phyloP scores from a whole-genome alignment of 768 basidiomycete genomes.

The Tylopilus rubrobrunneus region DNA sequence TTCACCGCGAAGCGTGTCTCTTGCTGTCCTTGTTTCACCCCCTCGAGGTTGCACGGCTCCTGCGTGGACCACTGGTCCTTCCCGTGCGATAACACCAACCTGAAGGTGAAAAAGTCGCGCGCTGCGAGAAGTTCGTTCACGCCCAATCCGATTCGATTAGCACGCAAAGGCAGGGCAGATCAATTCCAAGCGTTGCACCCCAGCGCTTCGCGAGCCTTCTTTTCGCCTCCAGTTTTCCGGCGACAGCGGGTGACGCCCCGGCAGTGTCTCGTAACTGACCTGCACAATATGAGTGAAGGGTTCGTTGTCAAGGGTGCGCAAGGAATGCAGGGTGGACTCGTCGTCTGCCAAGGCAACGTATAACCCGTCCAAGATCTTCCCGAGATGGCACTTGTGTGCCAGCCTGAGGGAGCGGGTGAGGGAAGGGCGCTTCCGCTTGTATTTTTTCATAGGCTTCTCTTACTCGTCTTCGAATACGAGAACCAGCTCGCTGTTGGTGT shows the following conservation, averaged over 20 bases:
- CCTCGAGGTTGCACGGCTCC: neutral
- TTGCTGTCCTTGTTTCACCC: too few relatives aligned
- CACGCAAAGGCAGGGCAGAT: neutral
- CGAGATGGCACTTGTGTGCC: conserved; percentile 3
- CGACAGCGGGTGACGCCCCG: neutral
- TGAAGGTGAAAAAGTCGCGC: conserved; percentile 43
- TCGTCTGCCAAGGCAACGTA: conserved; percentile 21
- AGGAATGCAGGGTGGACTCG: conserved; percentile 2
- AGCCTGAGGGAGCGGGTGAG: neutral
- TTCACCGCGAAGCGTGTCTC: neutral
- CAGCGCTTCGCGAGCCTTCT: neutral
- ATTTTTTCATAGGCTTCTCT: neutral
- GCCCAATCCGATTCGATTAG: conserved; percentile 24
- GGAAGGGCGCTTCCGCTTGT: neutral
- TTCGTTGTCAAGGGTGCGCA: conserved; percentile 10
- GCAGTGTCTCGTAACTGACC: neutral
- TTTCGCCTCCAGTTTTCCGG: neutral
- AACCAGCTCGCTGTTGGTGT: neutral
- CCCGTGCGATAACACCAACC: conserved; percentile 36
- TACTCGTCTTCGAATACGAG: conserved; percentile 5
- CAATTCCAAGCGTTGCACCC: neutral
- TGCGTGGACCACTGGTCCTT: conserved; percentile 1
- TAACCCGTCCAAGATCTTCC: conserved; percentile 7
- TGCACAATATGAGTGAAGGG: conserved; percentile 22
- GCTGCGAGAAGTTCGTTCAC: conserved; percentile 36